Conservation (phyloP, 192 early-diverging fungal genomes). For the Phycomyces blakesleeanus region DNA sequence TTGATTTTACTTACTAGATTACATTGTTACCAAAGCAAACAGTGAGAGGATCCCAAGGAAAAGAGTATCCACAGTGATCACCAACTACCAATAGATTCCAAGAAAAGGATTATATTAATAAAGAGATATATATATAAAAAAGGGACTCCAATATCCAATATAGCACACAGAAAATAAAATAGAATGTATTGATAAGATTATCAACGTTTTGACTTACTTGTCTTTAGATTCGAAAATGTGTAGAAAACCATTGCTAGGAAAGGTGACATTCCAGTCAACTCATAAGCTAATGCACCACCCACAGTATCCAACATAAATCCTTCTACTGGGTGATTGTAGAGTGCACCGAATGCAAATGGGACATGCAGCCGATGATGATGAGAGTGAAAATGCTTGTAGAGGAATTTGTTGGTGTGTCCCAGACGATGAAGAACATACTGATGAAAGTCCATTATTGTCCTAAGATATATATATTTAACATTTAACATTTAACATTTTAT, state of each 20-base stretch:
- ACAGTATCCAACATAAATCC: constrained; percentile 73
- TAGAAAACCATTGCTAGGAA: constrained; percentile 64
- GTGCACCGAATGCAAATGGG: constrained; percentile 75
- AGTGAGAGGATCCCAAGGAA: constrained; percentile 72
- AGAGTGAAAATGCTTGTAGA: constrained; percentile 75
- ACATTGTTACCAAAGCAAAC: constrained; percentile 68
- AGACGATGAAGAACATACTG: constrained; percentile 73
- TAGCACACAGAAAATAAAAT: too few relatives aligned
- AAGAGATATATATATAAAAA: too few relatives aligned
- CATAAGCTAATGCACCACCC: constrained; percentile 60
- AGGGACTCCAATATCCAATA: too few relatives aligned
- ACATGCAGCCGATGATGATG: constrained; percentile 75
- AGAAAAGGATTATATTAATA: too few relatives aligned
- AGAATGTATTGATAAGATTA: neutral
- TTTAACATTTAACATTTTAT: too few relatives aligned
- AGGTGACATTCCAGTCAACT: constrained; percentile 68
- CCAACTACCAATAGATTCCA: constrained; percentile 47
- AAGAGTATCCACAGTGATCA: constrained; percentile 77
- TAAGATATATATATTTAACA: constrained; percentile 7
- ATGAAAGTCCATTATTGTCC: constrained; percentile 48
- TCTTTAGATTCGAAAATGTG: constrained; percentile 70
- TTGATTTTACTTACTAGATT: constrained; percentile 54
- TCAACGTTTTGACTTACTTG: constrained; percentile 27
- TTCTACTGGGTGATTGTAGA: constrained; percentile 84
- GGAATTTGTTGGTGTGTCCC: constrained; percentile 59